Conservation (phyloP, 257 asterid species). For the Capsicum chinense region DNA sequence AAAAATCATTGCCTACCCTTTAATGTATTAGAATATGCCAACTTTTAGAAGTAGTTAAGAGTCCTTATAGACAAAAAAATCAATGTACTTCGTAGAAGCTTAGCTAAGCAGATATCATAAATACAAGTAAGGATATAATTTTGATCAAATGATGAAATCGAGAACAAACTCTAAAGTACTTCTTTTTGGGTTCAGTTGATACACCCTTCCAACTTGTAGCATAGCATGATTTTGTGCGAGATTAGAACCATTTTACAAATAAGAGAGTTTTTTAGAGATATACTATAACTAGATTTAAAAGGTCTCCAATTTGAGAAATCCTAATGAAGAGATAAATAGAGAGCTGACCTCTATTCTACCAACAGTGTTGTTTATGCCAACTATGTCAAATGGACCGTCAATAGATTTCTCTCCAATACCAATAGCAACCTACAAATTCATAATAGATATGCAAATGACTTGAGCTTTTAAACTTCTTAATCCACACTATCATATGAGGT, state of each 20-base stretch:
- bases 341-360: slow-evolving; percentile 85
- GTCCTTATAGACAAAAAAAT: not conserved
- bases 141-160: not conserved
- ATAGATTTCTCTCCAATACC: slow-evolving; percentile 82
- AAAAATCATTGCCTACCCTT: not conserved
- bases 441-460: no score
- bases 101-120: not conserved
- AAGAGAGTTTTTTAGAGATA: not conserved
- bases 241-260: not conserved
- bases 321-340: not conserved
- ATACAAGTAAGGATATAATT: not conserved
- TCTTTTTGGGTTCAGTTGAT: not conserved
- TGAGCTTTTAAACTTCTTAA: no score
- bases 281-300: not conserved
- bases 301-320: not conserved
- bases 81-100: not conserved
- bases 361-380: slow-evolving; percentile 62
- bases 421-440: no score
- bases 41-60: not conserved
- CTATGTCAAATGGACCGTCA: slow-evolving; percentile 69
- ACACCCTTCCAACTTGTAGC: not conserved
- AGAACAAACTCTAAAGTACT: not conserved
- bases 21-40: not conserved
- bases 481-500: no score
- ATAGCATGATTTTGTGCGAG: not conserved